These are phyloP conservation scores for Strobilomyces confusus DNA, from an alignment of 768 basidiomycete species.

Conservation along the genomic window DNA sequence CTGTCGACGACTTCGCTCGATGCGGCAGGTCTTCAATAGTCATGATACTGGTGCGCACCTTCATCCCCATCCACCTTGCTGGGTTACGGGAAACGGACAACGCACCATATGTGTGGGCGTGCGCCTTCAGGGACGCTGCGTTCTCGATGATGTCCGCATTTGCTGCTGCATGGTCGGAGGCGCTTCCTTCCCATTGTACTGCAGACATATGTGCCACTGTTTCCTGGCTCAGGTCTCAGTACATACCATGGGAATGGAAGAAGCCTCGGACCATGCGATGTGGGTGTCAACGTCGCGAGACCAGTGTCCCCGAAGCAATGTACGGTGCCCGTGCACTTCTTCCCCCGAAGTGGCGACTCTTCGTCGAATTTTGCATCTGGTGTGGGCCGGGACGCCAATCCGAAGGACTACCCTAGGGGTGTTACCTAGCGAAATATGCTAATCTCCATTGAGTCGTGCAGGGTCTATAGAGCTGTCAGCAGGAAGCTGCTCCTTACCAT, in stretches of 20 bases:
- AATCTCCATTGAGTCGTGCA: not conserved
- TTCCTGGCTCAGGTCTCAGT: slow-evolving; percentile 31
- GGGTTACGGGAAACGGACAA: slow-evolving; percentile 17
- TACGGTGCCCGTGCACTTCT: not conserved
- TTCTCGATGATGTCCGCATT: slow-evolving; percentile 17
- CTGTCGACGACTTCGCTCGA: not conserved
- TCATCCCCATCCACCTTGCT: slow-evolving; percentile 3
- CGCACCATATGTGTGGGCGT: not conserved
- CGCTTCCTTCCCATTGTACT: slow-evolving; percentile 38
- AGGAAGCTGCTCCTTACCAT: slow-evolving; percentile 1
- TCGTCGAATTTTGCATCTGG: not conserved
- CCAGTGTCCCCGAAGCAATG: slow-evolving; percentile 16
- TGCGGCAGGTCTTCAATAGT: not conserved
- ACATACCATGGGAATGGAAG: slow-evolving; percentile 60
- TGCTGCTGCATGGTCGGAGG: slow-evolving; percentile 34
- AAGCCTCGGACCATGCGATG: slow-evolving; percentile 39
- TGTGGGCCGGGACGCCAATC: slow-evolving; percentile 1
- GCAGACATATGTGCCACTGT: slow-evolving; percentile 28
- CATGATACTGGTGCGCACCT: slow-evolving; percentile 13
- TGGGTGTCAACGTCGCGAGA: slow-evolving; percentile 21
- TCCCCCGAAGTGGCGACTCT: not conserved
- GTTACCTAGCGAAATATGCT: not conserved
- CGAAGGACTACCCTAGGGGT: slow-evolving; percentile 5
- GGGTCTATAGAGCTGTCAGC: not conserved
- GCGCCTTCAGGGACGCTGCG: slow-evolving; percentile 15